Evolutionary conservation across 345 rosid species (phyloP), one percentile per base, ranked within the genome.

Genomic region (Citrus glauca): DNA sequence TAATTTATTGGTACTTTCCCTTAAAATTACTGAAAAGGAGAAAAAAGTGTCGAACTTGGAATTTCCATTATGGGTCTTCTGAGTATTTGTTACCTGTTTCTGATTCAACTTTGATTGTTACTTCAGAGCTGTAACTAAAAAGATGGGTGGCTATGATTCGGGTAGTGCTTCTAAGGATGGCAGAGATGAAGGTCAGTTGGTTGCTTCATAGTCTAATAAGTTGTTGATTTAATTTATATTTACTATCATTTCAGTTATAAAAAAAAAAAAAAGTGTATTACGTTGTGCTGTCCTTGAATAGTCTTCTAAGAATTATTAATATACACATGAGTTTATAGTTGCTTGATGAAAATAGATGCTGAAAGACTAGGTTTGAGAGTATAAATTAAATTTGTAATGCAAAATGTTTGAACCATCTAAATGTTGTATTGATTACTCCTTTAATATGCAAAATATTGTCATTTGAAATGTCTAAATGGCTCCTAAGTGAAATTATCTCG

Each of bases 161-260:
- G 85, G 81, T 33, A 76, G 84, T 66, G 80, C 77, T 70, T 88
- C 88, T 17, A 79, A 80, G 42, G 88, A 87, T 67, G 84, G 81
- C 24, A 78, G 66, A n/a, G 86, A 84, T 66, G 89, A 88, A 60
- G 89, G 89, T 88, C 65, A 62, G 76, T 55, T 65, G 66, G 69
- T 65, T 80, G 22, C 57, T 56, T 27, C 61, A 74, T 19, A 20
- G 33, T 11, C 17, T 22, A 57, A 57, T 40, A 9, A 22, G 2
- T 37, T 68, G 33, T 77, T 57, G 24, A n/a, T 20, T 59, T 71
- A 33, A 17, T 45, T 76, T 38, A 27, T 55, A 9, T 35, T 50
- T 50, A 20, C 48, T 56, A 30, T 53, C 50, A 45, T 11, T 45
- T 45, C 5, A 3, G 5, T 32, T 32, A 0, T 0, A 3, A 11